Base-by-base conservation (phyloP, 2,329 filamentous ascomycete genomes). In the Aspergillus unguis region DNA sequence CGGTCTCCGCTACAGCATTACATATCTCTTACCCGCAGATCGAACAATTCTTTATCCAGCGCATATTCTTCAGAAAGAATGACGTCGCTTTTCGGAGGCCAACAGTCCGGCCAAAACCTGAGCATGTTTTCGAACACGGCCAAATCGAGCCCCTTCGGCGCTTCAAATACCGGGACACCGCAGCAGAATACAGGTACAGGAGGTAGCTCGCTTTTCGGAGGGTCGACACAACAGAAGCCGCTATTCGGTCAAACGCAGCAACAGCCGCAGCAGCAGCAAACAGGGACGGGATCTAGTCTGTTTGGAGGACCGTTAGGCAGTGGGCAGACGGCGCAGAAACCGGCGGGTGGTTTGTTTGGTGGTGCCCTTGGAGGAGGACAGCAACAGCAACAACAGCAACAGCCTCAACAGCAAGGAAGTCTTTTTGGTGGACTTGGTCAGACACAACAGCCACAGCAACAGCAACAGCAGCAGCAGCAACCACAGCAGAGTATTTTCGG, bases 51-150 rank as follows among this genome's bases (percentile, higher is more conserved):
- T 23, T 42, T 6, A 8, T 28, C 32, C 4, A 10, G 42, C 42
- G 48, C n/a, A 9, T 25, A 28, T 11, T 10, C n/a, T 10, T n/a
- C 26, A 28, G 23, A 5, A 29, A 2, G 17, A 10, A 10, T 3
- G 25, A 74, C 72, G 69, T 74, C 73, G 50, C 65, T 75, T 11
- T 75, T 75, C 56, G 70, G 66, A 46, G 61, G 49, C 43, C 63
- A 58, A 50, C 48, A 62, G 49, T 40, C 58, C 5, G 63, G 63
- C 32, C 60, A 66, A 9, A 55, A 69, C 10, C 70, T 73, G 44
- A 68, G 69, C 11, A 50, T 59, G 17, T 59, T 57, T 48, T 57
- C 63, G 11, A 50, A 50, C 17, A 63, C 67, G 11, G 64, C 63
- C 47, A 74, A 71, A 48, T 61, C 67, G 27, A 69, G 65, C 52